Conservation (phyloP, 805 yeast species). For the Maudiozyma serrabonitensis region DNA sequence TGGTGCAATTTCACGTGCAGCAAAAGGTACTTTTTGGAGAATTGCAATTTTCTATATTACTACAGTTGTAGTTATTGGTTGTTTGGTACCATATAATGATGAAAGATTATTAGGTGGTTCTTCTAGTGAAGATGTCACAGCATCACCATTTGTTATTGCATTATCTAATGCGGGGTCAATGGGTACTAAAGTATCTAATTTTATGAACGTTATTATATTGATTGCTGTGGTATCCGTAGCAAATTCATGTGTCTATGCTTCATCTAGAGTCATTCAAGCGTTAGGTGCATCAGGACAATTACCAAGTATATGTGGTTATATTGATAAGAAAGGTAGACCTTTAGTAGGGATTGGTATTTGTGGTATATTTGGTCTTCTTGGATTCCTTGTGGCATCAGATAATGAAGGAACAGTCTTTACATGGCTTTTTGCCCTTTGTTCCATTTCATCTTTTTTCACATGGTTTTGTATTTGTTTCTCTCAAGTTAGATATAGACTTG, state of each 20-base stretch:
- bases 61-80: constrained; percentile 47
- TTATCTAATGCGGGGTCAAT: constrained; percentile 43
- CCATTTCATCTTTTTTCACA: constrained; percentile 62
- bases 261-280: constrained; percentile 48
- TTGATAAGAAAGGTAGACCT: constrained; percentile 47
- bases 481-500: constrained; percentile 52
- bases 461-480: constrained; percentile 67
- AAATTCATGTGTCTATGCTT: constrained; percentile 51
- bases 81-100: constrained; percentile 46
- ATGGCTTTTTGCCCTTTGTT: constrained; percentile 68
- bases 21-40: constrained; percentile 61
- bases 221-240: constrained; percentile 52
- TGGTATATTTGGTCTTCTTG: constrained; percentile 41
- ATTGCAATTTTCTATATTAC: constrained; percentile 47
- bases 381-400: constrained; percentile 52
- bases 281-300: constrained; percentile 44
- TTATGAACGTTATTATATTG: constrained; percentile 50
- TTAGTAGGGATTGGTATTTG: constrained; percentile 37
- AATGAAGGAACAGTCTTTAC: constrained; percentile 48
- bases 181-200: constrained; percentile 43
- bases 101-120: constrained; percentile 39
- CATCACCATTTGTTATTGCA: constrained; percentile 53
- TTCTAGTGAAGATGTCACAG: constrained; percentile 37
- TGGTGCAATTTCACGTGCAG: constrained; percentile 54
- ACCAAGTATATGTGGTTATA: constrained; percentile 37